phyloP scores from a whole-genome alignment of 2,329 filamentous ascomycete species.

The Phoma sp. region DNA sequence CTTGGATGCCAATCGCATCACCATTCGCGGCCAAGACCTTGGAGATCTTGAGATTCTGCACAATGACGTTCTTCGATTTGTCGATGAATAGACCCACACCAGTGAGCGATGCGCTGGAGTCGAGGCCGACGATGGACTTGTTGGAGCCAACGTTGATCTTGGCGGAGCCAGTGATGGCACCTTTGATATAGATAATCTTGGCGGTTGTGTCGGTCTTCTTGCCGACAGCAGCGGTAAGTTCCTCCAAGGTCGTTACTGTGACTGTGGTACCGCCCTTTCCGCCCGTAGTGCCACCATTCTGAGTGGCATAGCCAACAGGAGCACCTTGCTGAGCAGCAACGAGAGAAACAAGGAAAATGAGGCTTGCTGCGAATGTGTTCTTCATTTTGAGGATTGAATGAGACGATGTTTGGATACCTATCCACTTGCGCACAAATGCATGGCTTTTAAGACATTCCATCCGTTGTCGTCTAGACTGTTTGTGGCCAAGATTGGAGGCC shows the following conservation, averaged over 20 bases:
- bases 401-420: background rate
- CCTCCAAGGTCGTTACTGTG: slow-evolving; percentile 42
- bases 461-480: background rate
- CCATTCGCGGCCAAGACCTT: slow-evolving; percentile 54
- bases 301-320: slow-evolving; percentile 39
- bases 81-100: slow-evolving; percentile 57
- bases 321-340: slow-evolving; percentile 18
- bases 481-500: background rate
- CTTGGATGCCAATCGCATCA: slow-evolving; percentile 60
- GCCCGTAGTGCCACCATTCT: slow-evolving; percentile 49
- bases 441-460: background rate
- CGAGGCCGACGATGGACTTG: slow-evolving; percentile 60
- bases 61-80: slow-evolving; percentile 59
- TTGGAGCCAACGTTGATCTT: slow-evolving; percentile 55
- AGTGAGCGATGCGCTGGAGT: slow-evolving; percentile 52
- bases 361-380: background rate
- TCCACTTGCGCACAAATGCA: background rate
- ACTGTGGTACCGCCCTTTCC: slow-evolving; percentile 46
- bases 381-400: background rate
- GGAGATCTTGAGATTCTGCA: slow-evolving; percentile 62
- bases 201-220: slow-evolving; percentile 46
- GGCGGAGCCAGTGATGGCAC: slow-evolving; percentile 50
- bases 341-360: background rate
- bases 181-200: slow-evolving; percentile 56
- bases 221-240: slow-evolving; percentile 53